Percentiles rank a stretch among this genome's conserved stretches.
These are phyloP conservation scores for Ajuga reptans DNA, from an alignment of 305 asterid species.

Conservation along the genomic window DNA sequence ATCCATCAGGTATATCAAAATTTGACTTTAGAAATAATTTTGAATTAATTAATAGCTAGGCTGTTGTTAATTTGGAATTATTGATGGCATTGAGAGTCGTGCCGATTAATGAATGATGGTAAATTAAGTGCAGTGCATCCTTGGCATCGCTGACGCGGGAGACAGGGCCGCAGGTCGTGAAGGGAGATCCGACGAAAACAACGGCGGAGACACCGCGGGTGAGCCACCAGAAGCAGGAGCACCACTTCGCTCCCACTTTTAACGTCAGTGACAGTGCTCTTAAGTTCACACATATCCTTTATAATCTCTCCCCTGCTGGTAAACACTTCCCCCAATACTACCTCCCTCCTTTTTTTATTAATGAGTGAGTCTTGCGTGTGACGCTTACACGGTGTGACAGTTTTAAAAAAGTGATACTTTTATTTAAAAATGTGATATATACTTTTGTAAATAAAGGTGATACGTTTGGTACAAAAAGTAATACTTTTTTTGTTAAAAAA, in stretches of 20 bases:
- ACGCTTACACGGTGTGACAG: too few relatives aligned
- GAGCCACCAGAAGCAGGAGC: slow-evolving; percentile 33
- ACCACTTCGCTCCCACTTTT: slow-evolving; percentile 35
- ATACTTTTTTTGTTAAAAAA: too few relatives aligned
- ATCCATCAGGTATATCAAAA: slow-evolving; percentile 52
- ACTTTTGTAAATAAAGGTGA: too few relatives aligned
- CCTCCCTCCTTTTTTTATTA: too few relatives aligned
- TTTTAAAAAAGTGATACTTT: too few relatives aligned
- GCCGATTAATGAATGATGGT: background rate
- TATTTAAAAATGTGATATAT: too few relatives aligned
- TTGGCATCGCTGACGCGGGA: slow-evolving; percentile 85
- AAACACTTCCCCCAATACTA: too few relatives aligned
- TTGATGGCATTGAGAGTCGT: background rate
- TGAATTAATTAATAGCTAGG: background rate
- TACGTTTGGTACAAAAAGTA: too few relatives aligned
- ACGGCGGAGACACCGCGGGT: slow-evolving; percentile 53
- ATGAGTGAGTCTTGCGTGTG: too few relatives aligned
- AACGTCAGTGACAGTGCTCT: slow-evolving; percentile 64
- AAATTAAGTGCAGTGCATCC: slow-evolving; percentile 45
- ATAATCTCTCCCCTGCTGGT: slow-evolving; percentile 94
- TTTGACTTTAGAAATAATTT: background rate
- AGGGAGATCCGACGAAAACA: slow-evolving; percentile 63
- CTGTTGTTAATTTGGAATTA: background rate
- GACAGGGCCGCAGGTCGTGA: slow-evolving; percentile 86
- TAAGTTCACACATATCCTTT: slow-evolving; percentile 86